A percentile compares a stretch with the other conserved stretches of the same genome.
phyloP scores from a whole-genome alignment of 345 rosid species.

The Moricandia arvensis region DNA sequence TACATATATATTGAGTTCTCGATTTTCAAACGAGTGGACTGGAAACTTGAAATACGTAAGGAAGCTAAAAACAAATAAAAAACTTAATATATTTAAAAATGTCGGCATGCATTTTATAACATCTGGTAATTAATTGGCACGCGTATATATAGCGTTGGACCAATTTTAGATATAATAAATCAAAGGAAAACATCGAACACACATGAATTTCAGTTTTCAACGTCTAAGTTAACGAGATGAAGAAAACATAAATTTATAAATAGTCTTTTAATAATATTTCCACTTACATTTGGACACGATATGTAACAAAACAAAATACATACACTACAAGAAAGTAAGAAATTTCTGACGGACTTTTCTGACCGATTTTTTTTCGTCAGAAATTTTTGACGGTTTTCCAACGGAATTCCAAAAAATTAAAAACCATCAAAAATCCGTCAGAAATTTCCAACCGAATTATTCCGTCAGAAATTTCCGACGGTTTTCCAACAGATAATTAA shows the following conservation, averaged over 20 bases:
- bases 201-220: slow-evolving; percentile 26
- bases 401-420: no score
- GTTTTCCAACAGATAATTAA: no score
- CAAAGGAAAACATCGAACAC: slow-evolving; percentile 10
- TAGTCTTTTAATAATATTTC: not conserved
- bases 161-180: slow-evolving; percentile 16
- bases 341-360: no score
- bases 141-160: slow-evolving; percentile 28
- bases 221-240: slow-evolving; percentile 24
- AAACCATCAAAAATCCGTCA: no score
- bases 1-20: not conserved
- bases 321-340: no score
- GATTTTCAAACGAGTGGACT: not conserved
- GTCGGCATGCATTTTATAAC: not conserved
- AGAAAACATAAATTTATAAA: not conserved
- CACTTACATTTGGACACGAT: slow-evolving; percentile 25
- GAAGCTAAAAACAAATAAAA: not conserved
- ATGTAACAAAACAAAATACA: slow-evolving; percentile 18
- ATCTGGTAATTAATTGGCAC: slow-evolving; percentile 13
- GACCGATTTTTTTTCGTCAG: no score
- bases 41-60: not conserved
- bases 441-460: no score
- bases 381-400: no score
- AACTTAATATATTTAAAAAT: not conserved
- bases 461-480: no score